These are phyloP conservation scores for Plantago elongata DNA, from an alignment of 257 asterid genomes.

Conservation along the genomic window DNA sequence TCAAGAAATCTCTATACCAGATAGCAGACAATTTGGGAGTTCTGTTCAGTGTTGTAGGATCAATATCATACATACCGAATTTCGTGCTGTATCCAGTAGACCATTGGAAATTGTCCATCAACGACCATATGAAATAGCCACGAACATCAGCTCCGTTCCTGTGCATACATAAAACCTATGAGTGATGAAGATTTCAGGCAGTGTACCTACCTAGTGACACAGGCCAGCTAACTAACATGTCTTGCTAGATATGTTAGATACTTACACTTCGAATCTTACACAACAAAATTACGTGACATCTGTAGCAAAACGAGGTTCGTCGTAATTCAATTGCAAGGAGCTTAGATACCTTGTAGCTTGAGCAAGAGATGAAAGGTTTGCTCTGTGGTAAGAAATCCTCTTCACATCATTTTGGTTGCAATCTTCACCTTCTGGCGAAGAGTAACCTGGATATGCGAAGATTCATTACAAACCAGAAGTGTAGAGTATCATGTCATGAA, in stretches of 20 bases:
- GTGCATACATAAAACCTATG: no score
- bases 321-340: not conserved
- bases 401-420: conserved; percentile 36
- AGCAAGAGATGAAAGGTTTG: conserved; percentile 57
- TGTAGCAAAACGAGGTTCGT: no score
- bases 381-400: conserved; percentile 45
- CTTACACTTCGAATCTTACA: no score
- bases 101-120: conserved; percentile 77
- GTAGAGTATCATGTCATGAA: not conserved
- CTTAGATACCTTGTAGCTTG: conserved; percentile 48
- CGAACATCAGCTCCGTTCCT: conserved; percentile 40
- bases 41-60: conserved; percentile 37
- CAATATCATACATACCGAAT: conserved; percentile 47
- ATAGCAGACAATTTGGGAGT: conserved; percentile 49
- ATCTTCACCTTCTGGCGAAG: conserved; percentile 27
- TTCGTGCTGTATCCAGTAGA: conserved; percentile 32
- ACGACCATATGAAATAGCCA: conserved; percentile 67
- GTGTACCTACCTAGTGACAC: no score
- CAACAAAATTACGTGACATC: no score
- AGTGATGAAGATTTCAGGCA: no score
- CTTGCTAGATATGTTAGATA: no score
- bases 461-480: not conserved
- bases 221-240: no score
- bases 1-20: conserved; percentile 57
- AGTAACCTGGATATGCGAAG: conserved; percentile 48